Evolutionary conservation across 208 protist species (phyloP), one percentile per base, ranked within the genome.

Genomic region (Wallacemonas sp.): DNA sequence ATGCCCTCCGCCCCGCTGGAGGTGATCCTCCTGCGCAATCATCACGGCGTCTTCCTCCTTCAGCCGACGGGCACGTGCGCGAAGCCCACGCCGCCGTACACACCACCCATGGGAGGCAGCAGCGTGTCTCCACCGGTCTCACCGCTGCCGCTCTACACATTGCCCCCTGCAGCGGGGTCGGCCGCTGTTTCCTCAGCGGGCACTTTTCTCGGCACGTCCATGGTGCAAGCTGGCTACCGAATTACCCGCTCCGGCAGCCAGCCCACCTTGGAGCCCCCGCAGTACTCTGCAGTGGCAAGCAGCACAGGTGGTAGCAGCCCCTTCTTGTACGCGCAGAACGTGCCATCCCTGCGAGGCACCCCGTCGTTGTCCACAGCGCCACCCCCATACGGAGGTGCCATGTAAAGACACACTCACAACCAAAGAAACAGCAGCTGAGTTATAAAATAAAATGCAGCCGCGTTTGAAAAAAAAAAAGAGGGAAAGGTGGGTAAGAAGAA

Each of bases 11-110:
- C 72, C 1, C 75, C 75, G 47, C 76, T 77, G 59, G 88, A 95
- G 51, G 70, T 78, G 11, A 84, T 95, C 62, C 62, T 95, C 22
- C 70, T 95, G 44, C 85, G 88, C 68, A 95, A 91, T 66, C 55
- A 66, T 31, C 83, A 92, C 62, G 88, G 88, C n/a, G 79, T 95
- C 5, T 95, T 95, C 62, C 58, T 95, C 19, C 71, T 95, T 64
- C 75, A 87, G 36, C 79, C 85, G 2, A 45, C 80, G 28, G 9
- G 39, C 21, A 64, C 65, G 28, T 74, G 76, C 22, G 68, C 65
- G 4, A 82, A 86, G 66, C 71, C 75, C 11, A 83, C 79, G 41
- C 84, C 85, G 65, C 84, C 82, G 45, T 94, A 91, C 80, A 89
- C 82, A 6, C 85, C 88, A 21, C 75, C 75, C 38, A 21, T 66